Evolutionary conservation across 306 rosid species (phyloP).

Genomic region (Cicer chorassanicum): DNA sequence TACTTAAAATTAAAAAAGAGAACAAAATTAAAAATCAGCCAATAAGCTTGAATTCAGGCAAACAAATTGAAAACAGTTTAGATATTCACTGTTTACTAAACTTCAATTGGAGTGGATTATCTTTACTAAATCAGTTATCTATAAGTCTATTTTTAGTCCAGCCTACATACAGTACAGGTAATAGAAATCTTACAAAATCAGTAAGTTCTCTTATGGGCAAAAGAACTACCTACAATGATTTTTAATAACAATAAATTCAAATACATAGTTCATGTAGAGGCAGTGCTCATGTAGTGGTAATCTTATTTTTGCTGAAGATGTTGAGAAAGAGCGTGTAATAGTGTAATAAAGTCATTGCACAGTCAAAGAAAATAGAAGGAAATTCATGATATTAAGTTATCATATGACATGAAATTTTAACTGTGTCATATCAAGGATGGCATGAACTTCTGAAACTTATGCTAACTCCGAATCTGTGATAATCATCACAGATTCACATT

Average conservation of each 20-base stretch:
- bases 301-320: neutral
- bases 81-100: neutral
- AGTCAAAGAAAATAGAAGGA: neutral
- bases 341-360: neutral
- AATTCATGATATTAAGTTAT: neutral
- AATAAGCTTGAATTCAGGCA: slow-evolving; percentile 22
- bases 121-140: slow-evolving; percentile 3
- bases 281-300: neutral
- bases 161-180: neutral
- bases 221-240: neutral
- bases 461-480: neutral
- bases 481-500: neutral
- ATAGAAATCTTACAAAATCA: neutral
- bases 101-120: neutral
- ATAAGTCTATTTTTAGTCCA: neutral
- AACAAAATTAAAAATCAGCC: neutral
- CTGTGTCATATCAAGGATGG: neutral
- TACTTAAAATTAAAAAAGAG: neutral
- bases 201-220: neutral
- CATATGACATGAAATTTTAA: neutral
- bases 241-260: neutral
- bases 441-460: neutral
- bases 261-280: neutral
- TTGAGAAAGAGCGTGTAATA: neutral
- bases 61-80: neutral